Percentiles rank a stretch among this genome's conserved stretches.
Conservation (phyloP, 306 rosid genomes). For the Macrotyloma uniflorum region DNA sequence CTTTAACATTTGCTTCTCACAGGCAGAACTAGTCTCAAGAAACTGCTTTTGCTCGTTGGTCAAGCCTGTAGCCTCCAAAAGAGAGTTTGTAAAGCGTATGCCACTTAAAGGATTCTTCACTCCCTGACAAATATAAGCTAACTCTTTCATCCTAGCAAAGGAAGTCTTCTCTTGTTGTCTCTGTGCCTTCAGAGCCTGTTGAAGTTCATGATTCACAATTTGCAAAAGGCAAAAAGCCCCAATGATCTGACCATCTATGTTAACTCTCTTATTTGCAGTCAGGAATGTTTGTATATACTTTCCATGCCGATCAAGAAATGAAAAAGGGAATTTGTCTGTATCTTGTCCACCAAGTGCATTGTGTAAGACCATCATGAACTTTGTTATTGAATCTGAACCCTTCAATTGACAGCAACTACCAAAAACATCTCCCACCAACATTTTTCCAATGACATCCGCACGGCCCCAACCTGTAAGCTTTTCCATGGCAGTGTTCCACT, state of each 20-base stretch:
- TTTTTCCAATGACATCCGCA: conserved; percentile 75
- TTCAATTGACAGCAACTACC: conserved; percentile 88
- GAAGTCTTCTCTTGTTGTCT: conserved; percentile 80
- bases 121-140: conserved; percentile 94
- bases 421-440: conserved; percentile 94
- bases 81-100: conserved; percentile 88
- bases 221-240: conserved; percentile 99
- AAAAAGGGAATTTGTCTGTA: conserved; percentile 75
- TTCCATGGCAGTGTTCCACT: conserved; percentile 98
- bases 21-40: conserved; percentile 89
- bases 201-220: conserved; percentile 84
- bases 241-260: conserved; percentile 74
- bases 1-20: conserved; percentile 94
- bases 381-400: conserved; percentile 87
- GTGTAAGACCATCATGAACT: conserved; percentile 97
- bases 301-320: conserved; percentile 77
- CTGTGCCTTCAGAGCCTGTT: conserved; percentile 78
- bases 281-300: conserved; percentile 80
- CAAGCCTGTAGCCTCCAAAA: conserved; percentile 86
- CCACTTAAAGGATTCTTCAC: conserved; percentile 91
- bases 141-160: conserved; percentile 86
- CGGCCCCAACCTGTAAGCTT: conserved; percentile 91
- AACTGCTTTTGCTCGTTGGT: conserved; percentile 91
- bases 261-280: conserved; percentile 90
- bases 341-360: conserved; percentile 86